Conservation (phyloP, 2,329 filamentous ascomycete species). For the Phoma sp. region DNA sequence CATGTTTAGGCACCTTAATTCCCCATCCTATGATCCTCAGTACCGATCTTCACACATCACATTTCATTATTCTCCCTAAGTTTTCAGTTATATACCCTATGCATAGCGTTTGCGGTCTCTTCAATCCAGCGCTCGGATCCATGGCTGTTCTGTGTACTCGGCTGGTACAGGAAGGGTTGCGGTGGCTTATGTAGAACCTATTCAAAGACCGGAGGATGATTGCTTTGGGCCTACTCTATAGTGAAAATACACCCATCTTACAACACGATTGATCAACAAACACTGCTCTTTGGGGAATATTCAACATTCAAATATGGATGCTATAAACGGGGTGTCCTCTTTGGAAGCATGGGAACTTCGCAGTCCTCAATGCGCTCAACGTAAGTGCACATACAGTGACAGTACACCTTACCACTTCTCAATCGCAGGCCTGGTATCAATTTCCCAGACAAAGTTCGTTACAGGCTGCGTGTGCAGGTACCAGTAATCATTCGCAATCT, state of each 20-base stretch:
- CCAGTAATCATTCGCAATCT: slow-evolving; percentile 92
- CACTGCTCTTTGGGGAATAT: too few species aligned
- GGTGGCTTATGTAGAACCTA: too few species aligned
- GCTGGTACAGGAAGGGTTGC: too few species aligned
- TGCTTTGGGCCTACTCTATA: too few species aligned
- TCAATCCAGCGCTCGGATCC: neutral
- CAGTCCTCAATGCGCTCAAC: too few species aligned
- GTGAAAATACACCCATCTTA: too few species aligned
- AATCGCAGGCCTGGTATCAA: slow-evolving; percentile 80
- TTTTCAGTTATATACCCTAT: slow-evolving; percentile 18
- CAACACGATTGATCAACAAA: too few species aligned
- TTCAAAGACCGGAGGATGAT: too few species aligned
- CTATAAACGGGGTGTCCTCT: too few species aligned
- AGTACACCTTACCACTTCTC: slow-evolving; percentile 76
- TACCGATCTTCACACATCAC: neutral
- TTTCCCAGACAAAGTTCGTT: slow-evolving; percentile 80
- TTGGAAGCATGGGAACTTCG: too few species aligned
- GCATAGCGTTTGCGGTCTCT: neutral
- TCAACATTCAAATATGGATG: too few species aligned
- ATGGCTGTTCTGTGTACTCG: neutral
- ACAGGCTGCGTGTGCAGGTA: slow-evolving; percentile 80
- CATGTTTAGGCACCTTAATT: neutral
- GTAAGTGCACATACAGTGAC: too few species aligned
- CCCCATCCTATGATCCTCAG: neutral
- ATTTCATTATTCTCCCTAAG: neutral